These are phyloP conservation scores for Delitschia confertaspora DNA, from an alignment of 495 filamentous ascomycete species.

Conservation along the genomic window DNA sequence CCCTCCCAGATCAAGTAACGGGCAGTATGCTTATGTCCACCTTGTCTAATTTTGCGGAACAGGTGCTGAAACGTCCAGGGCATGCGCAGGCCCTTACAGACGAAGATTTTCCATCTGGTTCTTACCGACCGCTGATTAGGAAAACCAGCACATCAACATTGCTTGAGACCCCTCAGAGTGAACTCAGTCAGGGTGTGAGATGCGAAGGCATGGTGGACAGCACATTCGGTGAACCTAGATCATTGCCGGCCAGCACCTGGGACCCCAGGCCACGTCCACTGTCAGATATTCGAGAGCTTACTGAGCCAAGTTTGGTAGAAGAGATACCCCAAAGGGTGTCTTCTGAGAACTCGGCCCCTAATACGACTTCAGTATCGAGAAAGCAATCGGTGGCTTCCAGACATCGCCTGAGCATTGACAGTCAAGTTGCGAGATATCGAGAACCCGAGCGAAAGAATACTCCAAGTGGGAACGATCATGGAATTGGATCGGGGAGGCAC, in stretches of 20 bases:
- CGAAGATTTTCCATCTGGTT: slow-evolving; percentile 11
- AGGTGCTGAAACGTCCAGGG: slow-evolving; percentile 24
- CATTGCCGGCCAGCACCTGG: slow-evolving; percentile 13
- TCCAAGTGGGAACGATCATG: slow-evolving; percentile 8
- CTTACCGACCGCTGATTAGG: not conserved
- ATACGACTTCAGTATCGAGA: slow-evolving; percentile 14
- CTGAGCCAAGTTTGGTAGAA: slow-evolving; percentile 38
- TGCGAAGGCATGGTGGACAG: slow-evolving; percentile 19
- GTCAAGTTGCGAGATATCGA: slow-evolving; percentile 15
- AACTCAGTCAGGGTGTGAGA: too few relatives aligned
- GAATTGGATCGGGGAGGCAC: slow-evolving; percentile 15
- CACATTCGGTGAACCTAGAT: slow-evolving; percentile 16
- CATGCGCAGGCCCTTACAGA: slow-evolving; percentile 12
- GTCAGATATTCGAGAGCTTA: slow-evolving; percentile 39
- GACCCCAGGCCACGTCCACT: slow-evolving; percentile 36
- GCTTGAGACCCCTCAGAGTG: too few relatives aligned
- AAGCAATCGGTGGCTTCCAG: slow-evolving; percentile 19
- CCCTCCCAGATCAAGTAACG: slow-evolving; percentile 1
- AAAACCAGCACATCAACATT: not conserved
- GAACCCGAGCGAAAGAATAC: slow-evolving; percentile 15
- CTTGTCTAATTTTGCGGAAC: slow-evolving; percentile 14
- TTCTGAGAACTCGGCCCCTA: slow-evolving; percentile 4
- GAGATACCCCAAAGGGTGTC: slow-evolving; percentile 17
- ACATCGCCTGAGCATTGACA: slow-evolving; percentile 23
- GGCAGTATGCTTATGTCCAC: slow-evolving; percentile 11